Evolutionary conservation across 768 basidiomycete genomes (phyloP).

Genomic region (Rhodotorula graminis): DNA sequence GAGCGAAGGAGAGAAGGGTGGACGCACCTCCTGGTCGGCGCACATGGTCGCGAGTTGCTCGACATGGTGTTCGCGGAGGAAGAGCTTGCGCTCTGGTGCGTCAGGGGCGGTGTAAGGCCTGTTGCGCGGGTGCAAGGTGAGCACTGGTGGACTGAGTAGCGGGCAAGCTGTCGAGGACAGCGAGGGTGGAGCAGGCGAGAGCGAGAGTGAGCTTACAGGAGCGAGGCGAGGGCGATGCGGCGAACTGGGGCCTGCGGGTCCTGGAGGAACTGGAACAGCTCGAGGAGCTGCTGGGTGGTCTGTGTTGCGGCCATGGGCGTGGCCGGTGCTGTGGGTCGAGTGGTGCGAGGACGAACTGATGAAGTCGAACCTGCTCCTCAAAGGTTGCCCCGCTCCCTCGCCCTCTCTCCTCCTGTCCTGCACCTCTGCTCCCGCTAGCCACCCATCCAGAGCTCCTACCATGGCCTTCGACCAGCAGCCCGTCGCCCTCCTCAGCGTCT

Average conservation of each 20-base stretch:
- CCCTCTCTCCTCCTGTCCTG: neutral
- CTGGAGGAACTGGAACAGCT: conserved; percentile 79
- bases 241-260: conserved; percentile 83
- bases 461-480: conserved; percentile 8
- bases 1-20: no score
- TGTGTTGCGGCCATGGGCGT: neutral
- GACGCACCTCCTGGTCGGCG: conserved; percentile 54
- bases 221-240: conserved; percentile 75
- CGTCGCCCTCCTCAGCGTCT: conserved; percentile 80
- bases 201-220: conserved; percentile 51
- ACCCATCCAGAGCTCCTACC: neutral
- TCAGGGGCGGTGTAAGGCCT: conserved; percentile 59
- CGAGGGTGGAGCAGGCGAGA: neutral
- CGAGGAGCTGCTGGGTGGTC: conserved; percentile 40
- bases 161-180: no score
- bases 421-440: neutral
- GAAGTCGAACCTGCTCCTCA: neutral
- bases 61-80: conserved; percentile 58
- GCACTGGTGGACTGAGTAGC: no score
- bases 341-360: neutral
- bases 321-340: neutral
- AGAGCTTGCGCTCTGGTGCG: conserved; percentile 52
- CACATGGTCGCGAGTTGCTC: conserved; percentile 80
- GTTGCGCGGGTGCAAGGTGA: conserved; percentile 41
- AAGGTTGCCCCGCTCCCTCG: neutral